These are phyloP conservation scores for Cryptosporidium parvum DNA, from an alignment of 169 alveolate genomes.

Conservation along the genomic window DNA sequence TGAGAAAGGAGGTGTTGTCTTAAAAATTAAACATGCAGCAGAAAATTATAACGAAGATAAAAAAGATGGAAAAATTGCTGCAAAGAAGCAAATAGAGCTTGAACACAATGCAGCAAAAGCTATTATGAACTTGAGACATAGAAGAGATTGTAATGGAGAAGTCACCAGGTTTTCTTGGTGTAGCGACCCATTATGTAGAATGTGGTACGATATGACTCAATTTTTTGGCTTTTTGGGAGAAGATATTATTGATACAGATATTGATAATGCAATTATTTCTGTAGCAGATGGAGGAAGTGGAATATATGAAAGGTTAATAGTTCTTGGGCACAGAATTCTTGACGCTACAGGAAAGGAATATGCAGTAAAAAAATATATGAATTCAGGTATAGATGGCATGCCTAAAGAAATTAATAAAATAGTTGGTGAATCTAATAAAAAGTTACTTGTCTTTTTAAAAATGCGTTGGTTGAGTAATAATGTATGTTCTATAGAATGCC, in stretches of 20 bases:
- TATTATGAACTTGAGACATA: constrained; percentile 33
- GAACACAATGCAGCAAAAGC: constrained; percentile 65
- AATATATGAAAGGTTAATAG: constrained; percentile 65
- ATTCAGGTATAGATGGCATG: constrained; percentile 42
- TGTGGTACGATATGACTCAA: constrained; percentile 75
- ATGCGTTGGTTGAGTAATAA: constrained; percentile 63
- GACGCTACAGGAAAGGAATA: constrained; percentile 68
- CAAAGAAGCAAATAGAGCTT: constrained; percentile 50
- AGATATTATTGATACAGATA: constrained; percentile 65
- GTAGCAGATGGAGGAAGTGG: constrained; percentile 77
- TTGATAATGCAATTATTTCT: constrained; percentile 69
- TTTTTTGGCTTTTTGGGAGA: constrained; percentile 66
- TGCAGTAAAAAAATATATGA: constrained; percentile 65
- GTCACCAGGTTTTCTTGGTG: constrained; percentile 72
- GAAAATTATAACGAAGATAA: constrained; percentile 51
- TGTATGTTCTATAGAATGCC: constrained; percentile 22
- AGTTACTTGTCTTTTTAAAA: constrained; percentile 52
- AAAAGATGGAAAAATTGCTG: constrained; percentile 41
- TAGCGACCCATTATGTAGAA: constrained; percentile 71
- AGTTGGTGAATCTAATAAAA: constrained; percentile 39
- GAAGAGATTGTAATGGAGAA: constrained; percentile 68
- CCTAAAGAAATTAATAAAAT: constrained; percentile 38
- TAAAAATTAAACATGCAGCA: constrained; percentile 62
- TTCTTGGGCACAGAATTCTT: constrained; percentile 50
- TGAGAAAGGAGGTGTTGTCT: constrained; percentile 48